Evolutionary conservation across 1,284 basidiomycete genomes (phyloP).

Genomic region (Boletus austroedulis): DNA sequence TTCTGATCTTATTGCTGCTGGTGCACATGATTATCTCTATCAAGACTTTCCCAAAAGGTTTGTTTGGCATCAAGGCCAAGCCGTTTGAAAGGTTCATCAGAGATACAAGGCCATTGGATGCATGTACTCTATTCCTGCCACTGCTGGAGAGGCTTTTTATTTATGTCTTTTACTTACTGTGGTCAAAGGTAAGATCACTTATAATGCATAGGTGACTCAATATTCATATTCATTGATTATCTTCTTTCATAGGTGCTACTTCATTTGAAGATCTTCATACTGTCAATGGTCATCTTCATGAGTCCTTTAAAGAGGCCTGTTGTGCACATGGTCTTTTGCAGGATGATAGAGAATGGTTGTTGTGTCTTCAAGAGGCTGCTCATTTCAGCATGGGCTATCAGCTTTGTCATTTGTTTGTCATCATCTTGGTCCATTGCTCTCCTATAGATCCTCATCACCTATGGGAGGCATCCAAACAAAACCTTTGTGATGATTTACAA

Average conservation of each 20-base stretch:
- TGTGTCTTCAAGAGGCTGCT: slow-evolving; percentile 36
- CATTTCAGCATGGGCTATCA: slow-evolving; percentile 29
- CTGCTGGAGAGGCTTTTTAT: slow-evolving; percentile 36
- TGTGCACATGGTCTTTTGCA: slow-evolving; percentile 35
- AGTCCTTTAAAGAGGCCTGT: slow-evolving; percentile 33
- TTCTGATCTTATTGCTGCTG: slow-evolving; percentile 18
- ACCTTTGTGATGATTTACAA: slow-evolving; percentile 36
- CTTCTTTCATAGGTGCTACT: slow-evolving; percentile 15
- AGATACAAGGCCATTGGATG: slow-evolving; percentile 30
- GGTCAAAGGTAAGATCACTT: background rate
- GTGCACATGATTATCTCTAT: slow-evolving; percentile 36
- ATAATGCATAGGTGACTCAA: too few species aligned
- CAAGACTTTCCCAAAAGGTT: slow-evolving; percentile 41
- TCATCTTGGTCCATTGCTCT: slow-evolving; percentile 30
- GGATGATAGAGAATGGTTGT: slow-evolving; percentile 38
- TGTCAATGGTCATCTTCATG: slow-evolving; percentile 13
- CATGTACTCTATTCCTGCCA: slow-evolving; percentile 33
- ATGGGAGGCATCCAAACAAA: slow-evolving; percentile 21
- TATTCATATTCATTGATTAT: too few species aligned
- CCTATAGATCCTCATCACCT: slow-evolving; percentile 28
- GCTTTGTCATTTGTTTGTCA: slow-evolving; percentile 33
- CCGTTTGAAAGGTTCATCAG: background rate
- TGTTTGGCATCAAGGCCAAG: slow-evolving; percentile 8
- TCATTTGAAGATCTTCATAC: slow-evolving; percentile 31
- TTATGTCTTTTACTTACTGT: slow-evolving; percentile 35